Evolutionary conservation across 129 eudicot genomes (phyloP), one percentile per base, ranked within the genome.

Genomic region (Centrapalus pauciflorus): DNA sequence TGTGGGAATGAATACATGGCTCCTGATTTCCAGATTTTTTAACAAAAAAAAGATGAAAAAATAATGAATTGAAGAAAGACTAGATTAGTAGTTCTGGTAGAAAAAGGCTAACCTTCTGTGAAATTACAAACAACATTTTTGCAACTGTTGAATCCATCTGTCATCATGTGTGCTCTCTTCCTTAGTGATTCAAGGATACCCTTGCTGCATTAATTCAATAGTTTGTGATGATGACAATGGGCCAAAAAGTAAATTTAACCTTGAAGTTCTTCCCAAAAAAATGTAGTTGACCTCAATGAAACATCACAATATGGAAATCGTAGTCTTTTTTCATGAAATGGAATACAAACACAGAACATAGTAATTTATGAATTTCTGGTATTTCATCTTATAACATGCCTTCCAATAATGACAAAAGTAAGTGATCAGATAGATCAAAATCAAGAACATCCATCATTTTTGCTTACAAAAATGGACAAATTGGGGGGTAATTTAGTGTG

Each of bases 1-100:
- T 89, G 99, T 37, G 99, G 96, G 82, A 93, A 93, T 8, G 99
- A 93, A 77, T 94, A 94, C 99, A 94, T 94, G 55, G 99, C 99
- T 50, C 99, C 99, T 94, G 78, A 19, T 70, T n/a, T 24, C 38
- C 32, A 49, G 21, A 58, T 17, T 67, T 28, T 40, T n/a, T 0
- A 35, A 7, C 25, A 34, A 12, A 11, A 28, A 61, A 13, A 19
- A 13, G 52, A 13, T 28, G 30, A 63, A 55, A 30, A 23, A 54
- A 54, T 0, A 5, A 7, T 34, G 11, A n/a, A 11, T 24, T 55
- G 7, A 20, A 51, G 8, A 64, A 34, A 34, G 14, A 69, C 58
- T 30, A 26, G 46, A 33, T 27, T 24, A 13, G 26, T 45, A 67
- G 48, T 16, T 30, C 14, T 13, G 33, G 28, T 23, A 11, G 28